These are phyloP conservation scores for Thielaviopsis punctulata DNA, from an alignment of 2,329 filamentous ascomycete species.

Conservation along the genomic window DNA sequence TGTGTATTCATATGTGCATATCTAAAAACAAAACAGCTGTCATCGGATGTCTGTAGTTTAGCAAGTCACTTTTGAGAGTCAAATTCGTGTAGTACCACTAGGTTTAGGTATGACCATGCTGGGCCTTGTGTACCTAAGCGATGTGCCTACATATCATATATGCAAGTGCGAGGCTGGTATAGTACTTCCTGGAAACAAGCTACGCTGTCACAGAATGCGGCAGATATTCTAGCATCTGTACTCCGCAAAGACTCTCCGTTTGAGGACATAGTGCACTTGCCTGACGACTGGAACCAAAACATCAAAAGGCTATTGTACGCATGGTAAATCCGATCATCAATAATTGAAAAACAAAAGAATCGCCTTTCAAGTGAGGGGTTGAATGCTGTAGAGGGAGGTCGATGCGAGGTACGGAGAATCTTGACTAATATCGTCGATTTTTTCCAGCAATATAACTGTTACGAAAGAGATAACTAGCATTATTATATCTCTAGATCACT, in stretches of 20 bases:
- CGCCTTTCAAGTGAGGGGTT: no score
- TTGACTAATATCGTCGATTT: no score
- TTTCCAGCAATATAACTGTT: no score
- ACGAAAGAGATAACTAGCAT: no score
- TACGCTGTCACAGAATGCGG: neutral
- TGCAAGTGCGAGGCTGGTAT: neutral
- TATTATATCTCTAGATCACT: neutral
- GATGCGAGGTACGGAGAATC: neutral
- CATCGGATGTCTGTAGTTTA: no score
- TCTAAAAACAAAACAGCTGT: no score
- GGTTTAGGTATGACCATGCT: no score
- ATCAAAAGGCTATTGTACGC: neutral
- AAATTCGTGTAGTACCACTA: no score
- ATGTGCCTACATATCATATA: neutral
- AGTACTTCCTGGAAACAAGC: neutral
- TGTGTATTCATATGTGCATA: no score
- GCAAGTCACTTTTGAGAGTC: no score
- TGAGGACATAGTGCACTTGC: no score
- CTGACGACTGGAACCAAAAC: neutral
- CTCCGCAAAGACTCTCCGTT: neutral
- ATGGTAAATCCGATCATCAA: neutral
- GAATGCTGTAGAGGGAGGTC: neutral
- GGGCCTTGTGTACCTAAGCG: neutral
- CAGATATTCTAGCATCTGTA: neutral
- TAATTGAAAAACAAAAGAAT: neutral